Conservation (phyloP, 2,329 filamentous ascomycete species). For the Alternaria hordeiaustralica region DNA sequence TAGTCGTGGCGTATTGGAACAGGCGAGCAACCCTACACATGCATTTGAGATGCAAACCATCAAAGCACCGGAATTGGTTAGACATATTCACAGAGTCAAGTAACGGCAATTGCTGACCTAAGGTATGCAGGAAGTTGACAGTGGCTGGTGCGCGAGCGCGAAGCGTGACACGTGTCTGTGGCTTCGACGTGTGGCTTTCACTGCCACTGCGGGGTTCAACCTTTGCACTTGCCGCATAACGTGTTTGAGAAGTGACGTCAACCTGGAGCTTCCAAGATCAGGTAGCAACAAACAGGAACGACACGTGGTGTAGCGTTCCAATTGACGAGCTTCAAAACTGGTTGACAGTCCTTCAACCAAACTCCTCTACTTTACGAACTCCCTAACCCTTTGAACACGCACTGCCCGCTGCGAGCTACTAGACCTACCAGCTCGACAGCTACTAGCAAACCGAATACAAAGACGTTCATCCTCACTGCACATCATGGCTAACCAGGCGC, state of each 20-base stretch:
- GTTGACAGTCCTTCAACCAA: not conserved
- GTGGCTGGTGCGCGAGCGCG: not conserved
- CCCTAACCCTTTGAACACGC: not conserved
- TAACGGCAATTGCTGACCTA: slow-evolving; percentile 5
- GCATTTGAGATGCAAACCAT: slow-evolving; percentile 19
- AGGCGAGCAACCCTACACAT: not conserved
- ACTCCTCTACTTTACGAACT: not conserved
- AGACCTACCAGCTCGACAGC: not conserved
- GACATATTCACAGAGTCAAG: not conserved
- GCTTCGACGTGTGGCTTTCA: slow-evolving; percentile 1
- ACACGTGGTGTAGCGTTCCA: not conserved
- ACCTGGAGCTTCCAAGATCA: slow-evolving; percentile 1
- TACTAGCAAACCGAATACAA: not conserved
- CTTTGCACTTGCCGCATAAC: not conserved
- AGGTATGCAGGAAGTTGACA: not conserved
- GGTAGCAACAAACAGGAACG: slow-evolving; percentile 2
- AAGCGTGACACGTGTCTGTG: slow-evolving; percentile 4
- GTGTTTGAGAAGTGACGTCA: slow-evolving; percentile 4
- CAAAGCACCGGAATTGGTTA: not conserved
- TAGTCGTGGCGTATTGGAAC: not conserved
- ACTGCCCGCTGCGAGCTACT: not conserved
- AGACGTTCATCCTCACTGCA: not conserved
- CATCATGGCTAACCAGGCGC: slow-evolving; percentile 13
- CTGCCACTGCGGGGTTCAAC: slow-evolving; percentile 3
- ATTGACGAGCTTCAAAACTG: slow-evolving; percentile 1